Percentiles rank a stretch among this genome's conserved stretches.
Conservation (phyloP, 208 protist genomes). For the Crithidia bombi region DNA sequence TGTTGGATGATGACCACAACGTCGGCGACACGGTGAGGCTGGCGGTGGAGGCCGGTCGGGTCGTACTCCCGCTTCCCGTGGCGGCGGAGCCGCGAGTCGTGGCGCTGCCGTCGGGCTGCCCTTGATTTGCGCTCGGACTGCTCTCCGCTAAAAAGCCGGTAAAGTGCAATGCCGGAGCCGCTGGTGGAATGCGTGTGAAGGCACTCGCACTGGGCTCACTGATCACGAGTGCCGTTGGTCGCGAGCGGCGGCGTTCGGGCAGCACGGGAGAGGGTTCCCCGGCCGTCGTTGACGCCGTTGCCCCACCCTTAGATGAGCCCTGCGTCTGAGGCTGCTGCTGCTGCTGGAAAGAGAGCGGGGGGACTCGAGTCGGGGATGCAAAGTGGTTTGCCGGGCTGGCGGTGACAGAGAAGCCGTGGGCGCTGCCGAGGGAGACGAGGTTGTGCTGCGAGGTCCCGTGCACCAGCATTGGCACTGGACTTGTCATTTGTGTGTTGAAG, state of each 20-base stretch:
- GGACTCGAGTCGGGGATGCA: not conserved
- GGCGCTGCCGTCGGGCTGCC: not conserved
- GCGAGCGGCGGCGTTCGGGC: constrained; percentile 5
- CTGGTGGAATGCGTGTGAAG: constrained; percentile 4
- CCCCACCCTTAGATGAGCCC: no score
- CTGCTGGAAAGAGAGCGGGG: not conserved
- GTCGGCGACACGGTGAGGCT: not conserved
- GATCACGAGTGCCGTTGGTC: not conserved
- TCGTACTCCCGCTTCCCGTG: not conserved
- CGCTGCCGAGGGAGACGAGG: constrained; percentile 2
- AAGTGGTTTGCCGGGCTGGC: not conserved
- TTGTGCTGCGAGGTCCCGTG: constrained; percentile 4
- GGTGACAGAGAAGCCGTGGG: not conserved
- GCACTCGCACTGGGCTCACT: not conserved
- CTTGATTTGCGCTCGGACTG: not conserved
- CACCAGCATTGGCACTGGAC: constrained; percentile 10
- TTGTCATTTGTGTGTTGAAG: constrained; percentile 19
- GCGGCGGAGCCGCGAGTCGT: not conserved
- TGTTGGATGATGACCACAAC: constrained; percentile 8
- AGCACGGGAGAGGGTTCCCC: not conserved
- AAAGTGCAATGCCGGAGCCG: constrained; percentile 9
- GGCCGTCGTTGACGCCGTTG: no score
- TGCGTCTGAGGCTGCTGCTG: not conserved
- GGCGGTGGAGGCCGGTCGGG: not conserved
- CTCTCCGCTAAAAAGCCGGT: not conserved